These are phyloP conservation scores for Chionographis japonica DNA, from an alignment of 106 monocot genomes.

Conservation along the genomic window DNA sequence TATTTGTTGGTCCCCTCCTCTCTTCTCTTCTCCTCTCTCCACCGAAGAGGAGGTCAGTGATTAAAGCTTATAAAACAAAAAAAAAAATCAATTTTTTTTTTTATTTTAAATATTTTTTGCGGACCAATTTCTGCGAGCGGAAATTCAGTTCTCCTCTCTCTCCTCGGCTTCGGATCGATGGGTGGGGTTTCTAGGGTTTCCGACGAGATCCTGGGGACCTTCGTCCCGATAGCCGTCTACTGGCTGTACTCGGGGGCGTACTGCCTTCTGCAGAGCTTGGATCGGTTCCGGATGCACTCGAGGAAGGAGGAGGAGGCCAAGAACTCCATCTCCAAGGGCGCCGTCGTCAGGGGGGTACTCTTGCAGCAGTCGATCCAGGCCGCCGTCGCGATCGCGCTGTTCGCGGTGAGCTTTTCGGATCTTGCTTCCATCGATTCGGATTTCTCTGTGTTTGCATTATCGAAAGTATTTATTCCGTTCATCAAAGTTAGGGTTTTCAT, in stretches of 20 bases:
- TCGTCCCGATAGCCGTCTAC: conserved; percentile 12
- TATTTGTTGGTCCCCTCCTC: too few species aligned
- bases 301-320: conserved; percentile 12
- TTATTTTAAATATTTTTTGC: too few species aligned
- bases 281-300: conserved; percentile 12
- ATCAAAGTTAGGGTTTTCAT: too few species aligned
- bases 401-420: conserved; percentile 1
- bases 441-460: too few species aligned
- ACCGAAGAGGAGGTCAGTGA: too few species aligned
- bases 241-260: conserved; percentile 18
- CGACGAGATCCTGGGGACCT: conserved; percentile 12
- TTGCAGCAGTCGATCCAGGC: conserved; percentile 19
- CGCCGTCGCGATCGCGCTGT: conserved; percentile 7
- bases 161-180: background rate
- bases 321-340: conserved; percentile 10
- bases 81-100: too few species aligned
- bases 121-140: too few species aligned
- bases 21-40: too few species aligned
- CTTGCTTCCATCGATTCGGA: too few species aligned
- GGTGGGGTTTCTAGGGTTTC: background rate
- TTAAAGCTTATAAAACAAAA: too few species aligned
- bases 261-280: background rate
- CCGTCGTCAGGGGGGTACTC: conserved; percentile 16
- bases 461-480: too few species aligned
- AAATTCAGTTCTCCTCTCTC: background rate